Evolutionary conservation across 2,329 filamentous ascomycete species (phyloP).

Genomic region (Onygenales sp.): DNA sequence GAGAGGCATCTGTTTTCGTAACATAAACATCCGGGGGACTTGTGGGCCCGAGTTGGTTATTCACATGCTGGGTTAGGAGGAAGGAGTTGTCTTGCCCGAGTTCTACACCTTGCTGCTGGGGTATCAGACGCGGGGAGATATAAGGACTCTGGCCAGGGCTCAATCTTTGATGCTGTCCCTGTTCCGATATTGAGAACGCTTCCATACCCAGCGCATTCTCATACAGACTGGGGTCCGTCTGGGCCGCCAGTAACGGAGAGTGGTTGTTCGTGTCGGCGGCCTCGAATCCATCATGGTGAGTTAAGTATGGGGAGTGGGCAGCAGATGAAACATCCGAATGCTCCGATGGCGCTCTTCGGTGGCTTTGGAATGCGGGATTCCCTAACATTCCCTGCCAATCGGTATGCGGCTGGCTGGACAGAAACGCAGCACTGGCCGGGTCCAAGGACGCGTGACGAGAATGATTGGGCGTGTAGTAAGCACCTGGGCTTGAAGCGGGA

Average conservation of each 20-base stretch:
- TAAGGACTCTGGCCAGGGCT: conserved; percentile 66
- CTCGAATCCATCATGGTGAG: conserved; percentile 71
- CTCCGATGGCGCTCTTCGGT: conserved; percentile 79
- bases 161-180: conserved; percentile 38
- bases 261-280: conserved; percentile 56
- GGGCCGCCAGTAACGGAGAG: conserved; percentile 69
- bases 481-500: conserved; percentile 43
- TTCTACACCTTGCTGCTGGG: conserved; percentile 59
- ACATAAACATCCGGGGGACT: conserved; percentile 44
- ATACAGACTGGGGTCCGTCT: conserved; percentile 62
- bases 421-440: conserved; percentile 50
- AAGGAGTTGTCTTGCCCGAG: conserved; percentile 38
- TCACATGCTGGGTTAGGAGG: conserved; percentile 37
- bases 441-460: conserved; percentile 50
- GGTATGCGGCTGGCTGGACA: conserved; percentile 39
- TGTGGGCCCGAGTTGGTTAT: conserved; percentile 39
- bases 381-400: conserved; percentile 51
- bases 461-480: conserved; percentile 8
- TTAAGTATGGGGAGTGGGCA: conserved; percentile 72
- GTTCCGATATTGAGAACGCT: conserved; percentile 70
- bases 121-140: conserved; percentile 53
- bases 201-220: conserved; percentile 70
- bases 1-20: conserved; percentile 34
- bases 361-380: conserved; percentile 61
- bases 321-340: conserved; percentile 83